Evolutionary conservation across 352 stramenopile genomes (phyloP).

Genomic region (Globisporangium mamillatum): DNA sequence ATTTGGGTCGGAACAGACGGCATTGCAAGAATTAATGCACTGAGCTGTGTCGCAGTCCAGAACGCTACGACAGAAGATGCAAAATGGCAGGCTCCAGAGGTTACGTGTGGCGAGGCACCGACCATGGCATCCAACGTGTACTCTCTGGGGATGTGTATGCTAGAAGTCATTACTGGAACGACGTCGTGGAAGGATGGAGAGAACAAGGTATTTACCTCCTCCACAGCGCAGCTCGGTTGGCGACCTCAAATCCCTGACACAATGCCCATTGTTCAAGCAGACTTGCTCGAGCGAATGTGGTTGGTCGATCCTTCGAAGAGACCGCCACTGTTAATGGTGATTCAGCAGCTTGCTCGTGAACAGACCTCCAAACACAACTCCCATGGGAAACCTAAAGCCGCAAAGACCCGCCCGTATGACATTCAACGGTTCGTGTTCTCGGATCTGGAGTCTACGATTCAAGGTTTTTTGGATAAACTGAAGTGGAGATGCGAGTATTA

Average conservation of each 20-base stretch:
- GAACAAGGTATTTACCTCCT: not conserved
- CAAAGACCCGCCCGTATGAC: not conserved
- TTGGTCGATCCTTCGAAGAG: not conserved
- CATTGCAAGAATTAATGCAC: not conserved
- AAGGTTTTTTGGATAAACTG: not conserved
- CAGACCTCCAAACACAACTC: not conserved
- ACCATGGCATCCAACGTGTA: not conserved
- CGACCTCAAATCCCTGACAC: not conserved
- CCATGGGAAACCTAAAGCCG: not conserved
- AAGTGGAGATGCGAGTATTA: not conserved
- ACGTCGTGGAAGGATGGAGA: not conserved
- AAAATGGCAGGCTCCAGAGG: not conserved
- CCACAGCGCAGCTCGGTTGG: not conserved
- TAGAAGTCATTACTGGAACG: not conserved
- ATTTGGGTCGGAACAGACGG: slow-evolving; percentile 2
- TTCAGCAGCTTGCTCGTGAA: not conserved
- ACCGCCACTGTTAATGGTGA: not conserved
- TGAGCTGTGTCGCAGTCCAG: not conserved
- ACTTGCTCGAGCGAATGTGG: not conserved
- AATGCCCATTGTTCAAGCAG: not conserved
- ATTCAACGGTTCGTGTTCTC: not conserved
- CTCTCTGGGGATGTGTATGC: not conserved
- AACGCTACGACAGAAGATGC: not conserved
- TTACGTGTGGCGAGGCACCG: not conserved
- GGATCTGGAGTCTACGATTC: not conserved